Evolutionary conservation across 805 yeast species (phyloP).

Genomic region (Ogataea degrootiae): DNA sequence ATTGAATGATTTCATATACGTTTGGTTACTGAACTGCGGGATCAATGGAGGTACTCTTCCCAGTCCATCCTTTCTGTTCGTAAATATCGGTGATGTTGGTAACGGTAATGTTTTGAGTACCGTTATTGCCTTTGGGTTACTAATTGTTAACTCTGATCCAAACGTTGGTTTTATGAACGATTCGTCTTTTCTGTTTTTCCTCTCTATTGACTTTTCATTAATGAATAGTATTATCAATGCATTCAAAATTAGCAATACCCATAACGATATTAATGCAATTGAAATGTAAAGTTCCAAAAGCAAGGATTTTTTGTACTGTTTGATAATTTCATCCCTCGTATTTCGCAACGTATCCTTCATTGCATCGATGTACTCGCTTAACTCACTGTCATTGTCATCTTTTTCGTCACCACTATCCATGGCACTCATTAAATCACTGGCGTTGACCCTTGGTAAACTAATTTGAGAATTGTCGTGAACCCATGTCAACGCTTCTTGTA

Average conservation of each 20-base stretch:
- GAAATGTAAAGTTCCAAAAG: conserved; percentile 45
- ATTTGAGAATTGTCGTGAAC: conserved; percentile 58
- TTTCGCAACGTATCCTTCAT: conserved; percentile 22
- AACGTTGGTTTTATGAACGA: background rate
- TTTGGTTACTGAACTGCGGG: background rate
- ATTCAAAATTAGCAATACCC: conserved; percentile 39
- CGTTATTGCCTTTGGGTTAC: background rate
- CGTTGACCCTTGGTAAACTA: conserved; percentile 46
- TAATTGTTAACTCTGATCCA: background rate
- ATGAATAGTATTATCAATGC: conserved; percentile 13
- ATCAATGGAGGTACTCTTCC: no score
- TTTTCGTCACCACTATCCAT: conserved; percentile 7
- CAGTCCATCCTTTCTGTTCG: no score
- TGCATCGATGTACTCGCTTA: conserved; percentile 11
- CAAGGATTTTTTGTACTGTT: conserved; percentile 32
- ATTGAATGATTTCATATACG: background rate
- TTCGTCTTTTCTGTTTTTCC: background rate
- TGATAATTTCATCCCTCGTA: conserved; percentile 27
- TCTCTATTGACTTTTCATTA: conserved; percentile 4
- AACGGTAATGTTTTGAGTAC: background rate
- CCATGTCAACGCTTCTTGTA: conserved; percentile 79
- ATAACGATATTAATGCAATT: conserved; percentile 37
- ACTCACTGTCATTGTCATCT: conserved; percentile 3
- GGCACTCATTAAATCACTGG: conserved; percentile 3
- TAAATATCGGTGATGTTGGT: background rate